Evolutionary conservation across 345 rosid species (phyloP).

Genomic region (Aegle marmelos): DNA sequence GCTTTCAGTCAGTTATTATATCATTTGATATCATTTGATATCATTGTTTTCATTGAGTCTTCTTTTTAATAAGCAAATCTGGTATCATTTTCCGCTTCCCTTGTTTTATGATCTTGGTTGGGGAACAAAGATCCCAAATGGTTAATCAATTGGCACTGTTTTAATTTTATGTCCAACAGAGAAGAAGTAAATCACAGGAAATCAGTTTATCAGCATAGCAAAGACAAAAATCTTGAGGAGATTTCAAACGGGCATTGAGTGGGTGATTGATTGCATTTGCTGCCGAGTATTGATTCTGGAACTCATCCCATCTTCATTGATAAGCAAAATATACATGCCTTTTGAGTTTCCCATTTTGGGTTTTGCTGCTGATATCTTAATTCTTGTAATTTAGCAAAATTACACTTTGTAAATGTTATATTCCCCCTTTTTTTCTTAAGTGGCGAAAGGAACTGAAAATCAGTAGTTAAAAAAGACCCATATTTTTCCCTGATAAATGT

Average conservation of each 20-base stretch:
- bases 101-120: background rate
- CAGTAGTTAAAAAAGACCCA: background rate
- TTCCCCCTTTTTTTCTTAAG: background rate
- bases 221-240: slow-evolving; percentile 32
- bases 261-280: background rate
- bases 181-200: slow-evolving; percentile 53
- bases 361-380: background rate
- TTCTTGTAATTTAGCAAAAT: background rate
- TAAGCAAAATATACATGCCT: background rate
- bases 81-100: background rate
- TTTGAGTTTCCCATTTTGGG: background rate
- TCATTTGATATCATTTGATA: background rate
- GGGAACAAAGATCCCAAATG: background rate
- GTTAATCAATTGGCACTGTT: background rate
- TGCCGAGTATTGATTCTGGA: background rate
- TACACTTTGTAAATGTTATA: slow-evolving; percentile 9
- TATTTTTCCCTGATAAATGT: background rate
- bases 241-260: slow-evolving; percentile 35
- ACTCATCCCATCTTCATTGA: background rate
- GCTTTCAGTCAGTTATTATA: background rate
- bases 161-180: slow-evolving; percentile 27
- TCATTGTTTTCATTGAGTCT: background rate
- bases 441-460: background rate
- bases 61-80: background rate
- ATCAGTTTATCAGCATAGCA: slow-evolving; percentile 36